Percentiles rank a stretch among this genome's conserved stretches.
Conservation (phyloP, 1,284 basidiomycete species). For the Hypsizygus ulmarius region DNA sequence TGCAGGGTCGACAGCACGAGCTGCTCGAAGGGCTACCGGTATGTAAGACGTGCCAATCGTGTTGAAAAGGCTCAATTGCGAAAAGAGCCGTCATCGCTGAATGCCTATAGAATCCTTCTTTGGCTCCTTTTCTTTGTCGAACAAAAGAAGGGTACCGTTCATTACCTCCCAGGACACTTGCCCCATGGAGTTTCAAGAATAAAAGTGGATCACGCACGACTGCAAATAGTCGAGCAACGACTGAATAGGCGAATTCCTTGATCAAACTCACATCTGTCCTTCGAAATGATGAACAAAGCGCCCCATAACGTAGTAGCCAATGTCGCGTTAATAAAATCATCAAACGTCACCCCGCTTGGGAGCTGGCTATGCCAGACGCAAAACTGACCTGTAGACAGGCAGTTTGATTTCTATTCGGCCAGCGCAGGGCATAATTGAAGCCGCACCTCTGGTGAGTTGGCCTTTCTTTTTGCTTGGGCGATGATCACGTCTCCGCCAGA, state of each 20-base stretch:
- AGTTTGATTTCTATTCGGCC: constrained; percentile 5
- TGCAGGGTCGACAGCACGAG: constrained; percentile 39
- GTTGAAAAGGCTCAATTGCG: constrained; percentile 36
- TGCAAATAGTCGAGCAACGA: constrained; percentile 1
- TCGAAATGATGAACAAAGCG: constrained; percentile 47
- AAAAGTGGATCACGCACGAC: constrained; percentile 18
- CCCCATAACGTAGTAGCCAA: constrained; percentile 47
- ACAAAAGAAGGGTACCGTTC: constrained; percentile 32
- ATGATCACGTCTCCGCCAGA: constrained; percentile 45
- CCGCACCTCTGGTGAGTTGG: constrained; percentile 36
- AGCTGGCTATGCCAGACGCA: constrained; percentile 58
- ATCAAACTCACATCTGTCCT: constrained; percentile 42
- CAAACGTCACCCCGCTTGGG: constrained; percentile 47
- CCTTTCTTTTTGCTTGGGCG: constrained; percentile 41
- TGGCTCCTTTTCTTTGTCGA: constrained; percentile 16
- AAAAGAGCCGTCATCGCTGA: constrained; percentile 59
- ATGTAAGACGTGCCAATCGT: constrained; percentile 37
- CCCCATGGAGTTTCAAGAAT: background rate
- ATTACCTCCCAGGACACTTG: constrained; percentile 33
- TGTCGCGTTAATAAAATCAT: constrained; percentile 40
- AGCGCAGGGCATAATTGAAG: background rate
- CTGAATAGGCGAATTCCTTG: constrained; percentile 8
- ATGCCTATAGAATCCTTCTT: constrained; percentile 35
- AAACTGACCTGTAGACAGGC: constrained; percentile 37
- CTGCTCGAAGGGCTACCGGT: constrained; percentile 37